Base-by-base conservation (phyloP, 176 grass and related monocot species). In the Otatea glauca region DNA sequence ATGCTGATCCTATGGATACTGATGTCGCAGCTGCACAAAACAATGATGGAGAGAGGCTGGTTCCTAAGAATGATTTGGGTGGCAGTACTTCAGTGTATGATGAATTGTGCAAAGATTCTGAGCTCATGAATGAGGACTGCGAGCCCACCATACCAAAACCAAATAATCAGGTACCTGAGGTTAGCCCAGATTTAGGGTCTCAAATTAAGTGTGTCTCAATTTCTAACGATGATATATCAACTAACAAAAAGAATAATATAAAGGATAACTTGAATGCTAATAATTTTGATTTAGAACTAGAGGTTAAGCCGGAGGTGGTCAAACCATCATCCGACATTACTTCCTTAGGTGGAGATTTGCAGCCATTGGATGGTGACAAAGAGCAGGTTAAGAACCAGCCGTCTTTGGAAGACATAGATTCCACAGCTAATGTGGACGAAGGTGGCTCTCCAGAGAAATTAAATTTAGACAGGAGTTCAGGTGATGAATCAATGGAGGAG, bases 251-350 rank as follows among this genome's bases (percentile, higher is more conserved):
- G 66, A 93, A 93, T 89, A 79, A 88, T 85, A 66, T 98, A 90
- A 92, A 96, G 79, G 93, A 91, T 99, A 99, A 99, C 74, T 86
- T 94, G 79, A 96, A 99, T 94, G 91, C 90, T 96, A 92, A 96
- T 92, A 96, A 96, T 91, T 99, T 92, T 96, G 92, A 94, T 96
- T 92, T 99, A 96, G 93, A 98, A 89, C 87, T 95, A 93, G 93
- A 96, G 88, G 86, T 86, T 94, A 94, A 96, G 92, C 97, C 86
- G 84, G 92, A 89, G 86, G 92, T 95, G 93, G 88, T 92, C 20
- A 84, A 95, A 75, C 88, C 90, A 92, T 90, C 90, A 84, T 90
- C 93, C 32, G 87, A 86, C 88, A 85, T 92, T 90, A 80, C 88
- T 92, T 86, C 86, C 71, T 47, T 92, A 92, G 88, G 90, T 95